Percentiles rank a stretch among this genome's conserved stretches.
Evolutionary conservation across 768 basidiomycete genomes (phyloP).

Genomic region (Calocera viscosa): DNA sequence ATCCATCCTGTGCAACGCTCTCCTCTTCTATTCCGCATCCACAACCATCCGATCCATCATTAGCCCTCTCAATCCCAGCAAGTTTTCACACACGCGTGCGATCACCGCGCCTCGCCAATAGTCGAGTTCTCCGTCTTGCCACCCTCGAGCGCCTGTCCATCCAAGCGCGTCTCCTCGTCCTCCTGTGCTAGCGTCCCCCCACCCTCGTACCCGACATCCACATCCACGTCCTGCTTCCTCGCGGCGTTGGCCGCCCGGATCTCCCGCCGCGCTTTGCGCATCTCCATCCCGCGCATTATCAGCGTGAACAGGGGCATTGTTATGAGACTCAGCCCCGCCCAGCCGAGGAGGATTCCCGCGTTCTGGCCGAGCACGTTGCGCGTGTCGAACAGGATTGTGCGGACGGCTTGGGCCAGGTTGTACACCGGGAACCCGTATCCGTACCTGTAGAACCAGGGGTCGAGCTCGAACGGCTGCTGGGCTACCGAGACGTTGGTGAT

Average conservation of each 20-base stretch:
- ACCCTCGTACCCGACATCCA: conserved; percentile 5
- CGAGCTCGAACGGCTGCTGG: conserved; percentile 42
- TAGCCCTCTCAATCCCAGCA: no score
- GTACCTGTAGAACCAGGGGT: conserved; percentile 31
- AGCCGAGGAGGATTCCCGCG: conserved; percentile 28
- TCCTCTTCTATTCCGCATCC: no score
- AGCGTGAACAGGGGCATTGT: conserved; percentile 1
- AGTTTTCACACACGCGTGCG: no score
- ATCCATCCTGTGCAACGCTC: no score
- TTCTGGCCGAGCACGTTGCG: conserved; percentile 37
- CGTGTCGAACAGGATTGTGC: conserved; percentile 53
- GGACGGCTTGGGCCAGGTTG: conserved; percentile 48
- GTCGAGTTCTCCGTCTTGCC: no score
- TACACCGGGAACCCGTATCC: conserved; percentile 64
- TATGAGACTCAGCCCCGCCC: conserved; percentile 16
- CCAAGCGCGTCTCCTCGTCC: not conserved
- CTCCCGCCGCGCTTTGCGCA: not conserved
- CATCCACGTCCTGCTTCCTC: not conserved
- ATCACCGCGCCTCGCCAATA: no score
- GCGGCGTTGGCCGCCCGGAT: not conserved
- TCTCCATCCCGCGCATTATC: not conserved
- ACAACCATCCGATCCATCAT: no score
- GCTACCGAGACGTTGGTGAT: conserved; percentile 37
- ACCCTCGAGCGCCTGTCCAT: not conserved
- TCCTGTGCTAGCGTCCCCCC: conserved; percentile 4